A percentile compares a stretch with the other conserved stretches of the same genome.
Conservation (phyloP, 2,329 filamentous ascomycete genomes). For the Byssoonygena ceratinophila region DNA sequence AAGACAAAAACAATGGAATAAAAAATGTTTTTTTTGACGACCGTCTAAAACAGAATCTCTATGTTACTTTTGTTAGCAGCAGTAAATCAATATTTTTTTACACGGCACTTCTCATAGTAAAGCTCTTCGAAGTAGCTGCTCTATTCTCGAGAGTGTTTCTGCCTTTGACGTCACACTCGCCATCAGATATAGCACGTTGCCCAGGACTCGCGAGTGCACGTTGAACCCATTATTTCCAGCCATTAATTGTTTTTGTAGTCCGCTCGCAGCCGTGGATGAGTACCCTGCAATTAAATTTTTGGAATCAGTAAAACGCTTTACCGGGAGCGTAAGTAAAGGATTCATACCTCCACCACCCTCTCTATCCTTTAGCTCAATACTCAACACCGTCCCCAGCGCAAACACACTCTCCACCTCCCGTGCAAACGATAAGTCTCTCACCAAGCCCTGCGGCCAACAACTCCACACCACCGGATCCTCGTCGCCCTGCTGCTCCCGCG, state of each 20-base stretch:
- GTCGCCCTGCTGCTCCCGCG: too few relatives aligned
- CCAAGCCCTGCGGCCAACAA: constrained; percentile 55
- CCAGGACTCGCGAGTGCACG: constrained; percentile 50
- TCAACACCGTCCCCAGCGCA: constrained; percentile 64
- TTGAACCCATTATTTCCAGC: constrained; percentile 32
- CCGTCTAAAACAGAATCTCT: background rate
- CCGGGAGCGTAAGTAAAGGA: background rate
- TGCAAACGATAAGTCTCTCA: constrained; percentile 49
- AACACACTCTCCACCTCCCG: constrained; percentile 54
- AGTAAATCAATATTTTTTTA: background rate
- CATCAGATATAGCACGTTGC: constrained; percentile 54
- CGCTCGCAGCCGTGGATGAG: constrained; percentile 45
- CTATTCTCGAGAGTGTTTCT: constrained; percentile 34
- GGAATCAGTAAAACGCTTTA: background rate
- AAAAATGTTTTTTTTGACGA: background rate
- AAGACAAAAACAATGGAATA: too few relatives aligned
- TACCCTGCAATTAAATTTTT: constrained; percentile 36
- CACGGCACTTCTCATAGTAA: constrained; percentile 19
- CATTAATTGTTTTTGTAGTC: constrained; percentile 43
- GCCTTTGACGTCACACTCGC: constrained; percentile 42
- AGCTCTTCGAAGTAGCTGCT: constrained; percentile 32
- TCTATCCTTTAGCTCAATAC: constrained; percentile 48
- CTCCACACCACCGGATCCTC: constrained; percentile 47
- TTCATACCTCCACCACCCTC: constrained; percentile 36
- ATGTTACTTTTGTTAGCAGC: background rate